phyloP scores from a whole-genome alignment of 305 asterid species.

The Ilex paraguariensis region DNA sequence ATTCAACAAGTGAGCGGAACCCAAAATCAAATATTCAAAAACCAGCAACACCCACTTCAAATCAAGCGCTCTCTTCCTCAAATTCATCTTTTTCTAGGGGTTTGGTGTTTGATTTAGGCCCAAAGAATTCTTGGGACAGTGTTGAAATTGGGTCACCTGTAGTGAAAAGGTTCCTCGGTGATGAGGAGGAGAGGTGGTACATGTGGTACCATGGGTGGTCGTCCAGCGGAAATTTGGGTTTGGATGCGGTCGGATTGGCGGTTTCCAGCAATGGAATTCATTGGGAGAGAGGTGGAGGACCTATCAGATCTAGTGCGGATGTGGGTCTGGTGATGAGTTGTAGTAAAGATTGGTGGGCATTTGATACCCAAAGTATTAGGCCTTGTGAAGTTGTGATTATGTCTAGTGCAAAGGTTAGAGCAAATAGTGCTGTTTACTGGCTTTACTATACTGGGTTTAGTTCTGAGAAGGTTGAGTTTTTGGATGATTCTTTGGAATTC shows the following conservation, averaged over 20 bases:
- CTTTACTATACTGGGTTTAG: constrained; percentile 67
- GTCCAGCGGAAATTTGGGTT: constrained; percentile 21
- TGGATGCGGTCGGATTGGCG: constrained; percentile 67
- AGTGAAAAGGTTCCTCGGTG: constrained; percentile 75
- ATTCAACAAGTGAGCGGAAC: constrained; percentile 11
- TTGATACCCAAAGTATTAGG: constrained; percentile 62
- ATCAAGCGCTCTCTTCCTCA: constrained; percentile 21
- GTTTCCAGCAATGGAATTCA: constrained; percentile 80
- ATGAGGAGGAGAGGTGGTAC: constrained; percentile 87
- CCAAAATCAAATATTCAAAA: constrained; percentile 29
- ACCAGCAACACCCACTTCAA: constrained; percentile 21
- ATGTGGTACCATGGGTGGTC: constrained; percentile 83
- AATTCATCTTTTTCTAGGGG: constrained; percentile 52
- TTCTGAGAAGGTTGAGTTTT: constrained; percentile 28
- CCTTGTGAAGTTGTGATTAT: constrained; percentile 71
- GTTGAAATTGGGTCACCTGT: constrained; percentile 85
- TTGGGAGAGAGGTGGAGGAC: constrained; percentile 70
- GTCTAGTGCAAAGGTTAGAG: constrained; percentile 70
- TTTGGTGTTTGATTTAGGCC: constrained; percentile 60
- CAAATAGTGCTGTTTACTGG: constrained; percentile 68
- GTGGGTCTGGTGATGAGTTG: constrained; percentile 67
- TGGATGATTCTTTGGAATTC: constrained; percentile 11
- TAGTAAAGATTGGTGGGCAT: constrained; percentile 87
- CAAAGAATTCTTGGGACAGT: constrained; percentile 58
- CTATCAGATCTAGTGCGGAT: constrained; percentile 48